These are phyloP conservation scores for Calocera cornea DNA, from an alignment of 768 basidiomycete species.

Conservation along the genomic window DNA sequence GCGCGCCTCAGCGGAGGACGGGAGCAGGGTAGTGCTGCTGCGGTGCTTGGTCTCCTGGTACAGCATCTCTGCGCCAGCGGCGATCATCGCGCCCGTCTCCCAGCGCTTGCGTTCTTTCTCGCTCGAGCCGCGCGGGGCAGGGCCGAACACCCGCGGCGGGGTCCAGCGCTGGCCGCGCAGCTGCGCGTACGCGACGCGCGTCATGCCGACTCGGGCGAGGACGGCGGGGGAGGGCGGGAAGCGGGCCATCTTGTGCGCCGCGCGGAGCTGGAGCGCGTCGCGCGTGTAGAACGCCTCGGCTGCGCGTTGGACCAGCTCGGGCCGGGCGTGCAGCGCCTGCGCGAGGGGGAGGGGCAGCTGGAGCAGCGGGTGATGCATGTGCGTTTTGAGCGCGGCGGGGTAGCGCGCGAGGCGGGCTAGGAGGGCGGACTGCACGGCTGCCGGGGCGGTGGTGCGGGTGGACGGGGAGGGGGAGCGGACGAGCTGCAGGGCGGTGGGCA, in stretches of 20 bases:
- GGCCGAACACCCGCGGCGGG: constrained; percentile 79
- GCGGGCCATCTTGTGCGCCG: constrained; percentile 76
- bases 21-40: too few relatives aligned
- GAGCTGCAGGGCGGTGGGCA: constrained; percentile 48
- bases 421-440: constrained; percentile 46
- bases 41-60: constrained; percentile 85
- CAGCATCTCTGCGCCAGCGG: constrained; percentile 90
- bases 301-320: constrained; percentile 68
- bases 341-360: constrained; percentile 73
- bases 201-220: constrained; percentile 56
- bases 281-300: constrained; percentile 91
- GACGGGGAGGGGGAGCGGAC: constrained; percentile 43
- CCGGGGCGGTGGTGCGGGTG: constrained; percentile 45
- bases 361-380: constrained; percentile 63
- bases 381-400: constrained; percentile 47
- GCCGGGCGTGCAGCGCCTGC: constrained; percentile 48
- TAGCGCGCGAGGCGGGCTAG: constrained; percentile 38
- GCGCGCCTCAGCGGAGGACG: too few relatives aligned
- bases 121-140: constrained; percentile 23
- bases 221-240: constrained; percentile 64
- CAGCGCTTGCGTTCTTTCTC: constrained; percentile 10
- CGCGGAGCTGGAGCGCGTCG: constrained; percentile 78
- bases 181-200: constrained; percentile 88
- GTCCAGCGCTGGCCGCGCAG: constrained; percentile 81
- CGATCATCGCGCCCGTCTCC: not conserved